phyloP scores from a whole-genome alignment of 352 stramenopile species.

The Pythium chondricola region DNA sequence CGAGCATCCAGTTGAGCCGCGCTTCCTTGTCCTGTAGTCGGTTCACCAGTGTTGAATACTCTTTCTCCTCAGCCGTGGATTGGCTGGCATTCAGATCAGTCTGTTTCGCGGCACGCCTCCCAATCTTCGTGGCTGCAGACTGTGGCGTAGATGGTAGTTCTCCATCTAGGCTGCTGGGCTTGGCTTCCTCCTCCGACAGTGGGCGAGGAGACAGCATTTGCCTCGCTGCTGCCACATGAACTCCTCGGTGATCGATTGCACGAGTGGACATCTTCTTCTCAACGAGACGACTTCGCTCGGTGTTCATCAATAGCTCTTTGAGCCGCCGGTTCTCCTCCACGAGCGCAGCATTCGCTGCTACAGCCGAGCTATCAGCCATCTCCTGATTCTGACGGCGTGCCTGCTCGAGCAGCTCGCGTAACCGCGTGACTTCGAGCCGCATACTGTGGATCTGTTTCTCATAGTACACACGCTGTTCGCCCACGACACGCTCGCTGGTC shows the following conservation, averaged over 20 bases:
- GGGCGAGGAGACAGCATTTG: constrained; percentile 12
- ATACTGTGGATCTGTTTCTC: constrained; percentile 67
- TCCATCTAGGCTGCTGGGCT: neutral
- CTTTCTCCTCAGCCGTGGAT: constrained; percentile 7
- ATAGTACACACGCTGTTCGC: constrained; percentile 56
- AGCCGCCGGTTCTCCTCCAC: constrained; percentile 57
- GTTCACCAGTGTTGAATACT: constrained; percentile 29
- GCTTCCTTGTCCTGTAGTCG: constrained; percentile 54
- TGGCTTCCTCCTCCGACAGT: constrained; percentile 13
- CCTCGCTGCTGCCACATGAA: no score
- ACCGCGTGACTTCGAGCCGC: constrained; percentile 54
- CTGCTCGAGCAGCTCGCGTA: constrained; percentile 45
- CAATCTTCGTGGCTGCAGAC: neutral
- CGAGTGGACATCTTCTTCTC: constrained; percentile 9
- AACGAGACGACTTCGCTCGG: constrained; percentile 33
- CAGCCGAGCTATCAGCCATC: constrained; percentile 13
- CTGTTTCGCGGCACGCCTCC: no score
- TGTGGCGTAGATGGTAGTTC: neutral
- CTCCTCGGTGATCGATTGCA: no score
- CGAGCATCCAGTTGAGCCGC: constrained; percentile 64
- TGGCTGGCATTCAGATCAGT: no score
- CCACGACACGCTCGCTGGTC: constrained; percentile 34
- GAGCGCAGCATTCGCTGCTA: constrained; percentile 37
- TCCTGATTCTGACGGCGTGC: constrained; percentile 29
- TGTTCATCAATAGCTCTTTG: constrained; percentile 52